Evolutionary conservation across 148 eudicot genomes (phyloP).

Genomic region (Diospyros kaki): DNA sequence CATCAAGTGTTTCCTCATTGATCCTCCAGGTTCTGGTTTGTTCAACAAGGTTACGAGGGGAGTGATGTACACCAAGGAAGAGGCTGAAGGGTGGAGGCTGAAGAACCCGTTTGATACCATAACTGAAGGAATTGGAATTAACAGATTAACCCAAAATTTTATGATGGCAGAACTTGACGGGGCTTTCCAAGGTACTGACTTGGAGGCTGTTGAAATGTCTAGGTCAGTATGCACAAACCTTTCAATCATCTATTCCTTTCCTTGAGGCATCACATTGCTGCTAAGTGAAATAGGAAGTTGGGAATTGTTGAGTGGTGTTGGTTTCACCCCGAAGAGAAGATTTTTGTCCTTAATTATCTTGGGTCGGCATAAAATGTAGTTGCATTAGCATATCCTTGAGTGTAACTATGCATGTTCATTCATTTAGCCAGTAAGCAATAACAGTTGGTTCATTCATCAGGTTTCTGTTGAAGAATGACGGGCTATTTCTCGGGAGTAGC

Average conservation of each 20-base stretch:
- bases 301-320: too few species aligned
- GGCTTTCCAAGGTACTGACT: constrained; percentile 87
- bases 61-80: constrained; percentile 94
- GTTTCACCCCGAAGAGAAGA: background rate
- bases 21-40: constrained; percentile 97
- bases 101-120: constrained; percentile 92
- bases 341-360: background rate
- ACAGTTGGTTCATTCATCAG: constrained; percentile 28
- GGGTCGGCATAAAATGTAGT: too few species aligned
- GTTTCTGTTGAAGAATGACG: constrained; percentile 86
- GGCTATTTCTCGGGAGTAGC: constrained; percentile 91
- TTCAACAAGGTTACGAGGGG: constrained; percentile 94
- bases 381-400: background rate
- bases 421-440: background rate
- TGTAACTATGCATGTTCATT: background rate
- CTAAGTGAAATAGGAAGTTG: background rate
- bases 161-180: constrained; percentile 85
- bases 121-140: constrained; percentile 96
- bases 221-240: constrained; percentile 43
- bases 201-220: constrained; percentile 98
- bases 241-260: background rate
- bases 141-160: constrained; percentile 83
- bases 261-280: background rate
- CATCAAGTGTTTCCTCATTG: constrained; percentile 77
- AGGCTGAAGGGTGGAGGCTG: constrained; percentile 92